Base-by-base conservation (phyloP, 495 filamentous ascomycete genomes). In the Aspergillus diversus region DNA sequence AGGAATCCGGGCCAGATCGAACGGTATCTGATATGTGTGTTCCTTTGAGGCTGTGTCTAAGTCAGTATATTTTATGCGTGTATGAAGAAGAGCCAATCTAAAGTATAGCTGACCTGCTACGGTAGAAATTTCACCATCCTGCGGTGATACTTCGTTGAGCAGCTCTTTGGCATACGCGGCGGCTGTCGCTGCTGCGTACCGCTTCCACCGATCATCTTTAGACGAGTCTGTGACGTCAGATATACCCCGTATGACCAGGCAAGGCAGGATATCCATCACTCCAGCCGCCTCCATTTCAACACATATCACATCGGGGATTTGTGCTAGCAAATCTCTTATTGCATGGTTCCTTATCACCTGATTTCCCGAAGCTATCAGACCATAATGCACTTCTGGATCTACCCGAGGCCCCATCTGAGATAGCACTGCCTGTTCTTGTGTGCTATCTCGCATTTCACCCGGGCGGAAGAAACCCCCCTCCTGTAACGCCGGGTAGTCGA, bases 211-310 rank as follows among this genome's bases (percentile, higher is more conserved):
- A 15, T 71, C 61, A 31, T 73, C 68, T 55, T 73, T 74, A 27
- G 66, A 66, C 12, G 67, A 66, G 52, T 74, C 72, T 12, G 67
- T 42, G 59, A 71, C 73, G 42, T 74, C 70, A 33, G 67, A 69
- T 11, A 74, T 65, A 0, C 72, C 70, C 16, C 68, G 59, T 6
- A 74, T 57, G 12, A 35, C 31, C 31, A 57, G 34, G 42, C 54
- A 57, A 5, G 33, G 35, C 11, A 57, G 42, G n/a, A 5, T 42
- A 43, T 43, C 35, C 33, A 57, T 57, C 46, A 49, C 13, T 2
- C 46, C 46, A 7, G 46, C 46, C 1, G 46, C 46, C 7, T 49
- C 46, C 46, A 49, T 49, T 13, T 49, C 46, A 49, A 49, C 13
- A 16, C 46, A 49, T 15, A 49, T 7, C 7, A 49, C 17, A 2